Conservation (phyloP, 257 asterid species). For the Solanum arcanum region DNA sequence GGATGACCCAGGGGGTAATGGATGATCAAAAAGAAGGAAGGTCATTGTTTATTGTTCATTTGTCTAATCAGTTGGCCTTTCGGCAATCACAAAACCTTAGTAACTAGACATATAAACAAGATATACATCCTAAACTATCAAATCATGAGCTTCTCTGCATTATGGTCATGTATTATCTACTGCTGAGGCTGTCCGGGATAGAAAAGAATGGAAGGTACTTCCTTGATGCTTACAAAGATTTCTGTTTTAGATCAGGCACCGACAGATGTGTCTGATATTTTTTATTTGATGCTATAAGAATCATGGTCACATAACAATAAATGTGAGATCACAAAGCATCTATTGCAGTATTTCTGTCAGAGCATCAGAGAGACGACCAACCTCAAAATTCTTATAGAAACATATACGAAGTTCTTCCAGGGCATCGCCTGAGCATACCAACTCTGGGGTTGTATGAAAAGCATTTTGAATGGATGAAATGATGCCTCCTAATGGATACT, state of each 20-base stretch:
- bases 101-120: neutral
- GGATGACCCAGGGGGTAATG: neutral
- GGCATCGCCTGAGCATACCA: conserved; percentile 65
- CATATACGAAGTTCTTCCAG: conserved; percentile 71
- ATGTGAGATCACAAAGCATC: neutral
- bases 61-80: neutral
- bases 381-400: conserved; percentile 83
- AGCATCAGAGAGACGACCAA: conserved; percentile 9
- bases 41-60: neutral
- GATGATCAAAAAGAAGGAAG: neutral
- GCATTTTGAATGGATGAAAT: conserved; percentile 74
- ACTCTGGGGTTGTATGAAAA: conserved; percentile 70
- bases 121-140: neutral
- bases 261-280: neutral
- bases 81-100: neutral
- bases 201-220: neutral
- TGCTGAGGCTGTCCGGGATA: neutral
- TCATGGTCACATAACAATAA: neutral
- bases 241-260: neutral
- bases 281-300: neutral
- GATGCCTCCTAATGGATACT: conserved; percentile 80
- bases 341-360: neutral
- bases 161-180: neutral
- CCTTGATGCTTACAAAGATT: neutral
- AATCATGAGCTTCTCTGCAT: neutral